These are phyloP conservation scores for Ochetophila trinervis DNA, from an alignment of 306 rosid genomes.

Conservation along the genomic window DNA sequence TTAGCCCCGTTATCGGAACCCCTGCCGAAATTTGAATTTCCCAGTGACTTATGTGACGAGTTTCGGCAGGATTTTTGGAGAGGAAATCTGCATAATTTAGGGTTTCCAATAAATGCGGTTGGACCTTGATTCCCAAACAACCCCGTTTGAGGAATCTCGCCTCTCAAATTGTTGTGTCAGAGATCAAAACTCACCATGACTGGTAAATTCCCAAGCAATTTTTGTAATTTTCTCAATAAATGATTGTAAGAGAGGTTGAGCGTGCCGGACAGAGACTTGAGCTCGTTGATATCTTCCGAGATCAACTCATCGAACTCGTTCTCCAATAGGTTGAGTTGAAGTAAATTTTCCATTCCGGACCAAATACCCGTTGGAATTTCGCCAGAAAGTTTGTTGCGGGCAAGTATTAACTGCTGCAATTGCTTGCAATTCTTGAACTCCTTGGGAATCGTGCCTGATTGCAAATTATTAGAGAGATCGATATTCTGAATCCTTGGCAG, in stretches of 20 bases:
- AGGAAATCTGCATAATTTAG: slow-evolving; percentile 78
- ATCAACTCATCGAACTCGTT: slow-evolving; percentile 61
- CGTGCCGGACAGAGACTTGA: too few species aligned
- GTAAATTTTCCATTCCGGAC: slow-evolving; percentile 45
- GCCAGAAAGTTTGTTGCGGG: slow-evolving; percentile 63
- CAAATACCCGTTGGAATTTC: slow-evolving; percentile 62
- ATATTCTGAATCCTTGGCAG: too few species aligned
- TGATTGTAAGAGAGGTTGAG: too few species aligned
- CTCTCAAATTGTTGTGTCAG: slow-evolving; percentile 65
- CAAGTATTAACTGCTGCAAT: slow-evolving; percentile 65
- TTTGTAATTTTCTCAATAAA: too few species aligned
- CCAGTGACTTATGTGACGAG: too few species aligned
- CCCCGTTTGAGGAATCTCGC: slow-evolving; percentile 92
- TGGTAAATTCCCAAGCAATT: slow-evolving; percentile 67
- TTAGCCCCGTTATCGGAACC: too few species aligned
- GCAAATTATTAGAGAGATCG: slow-evolving; percentile 80
- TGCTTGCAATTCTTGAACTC: slow-evolving; percentile 53
- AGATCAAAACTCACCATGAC: slow-evolving; percentile 79
- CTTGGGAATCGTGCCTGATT: slow-evolving; percentile 52
- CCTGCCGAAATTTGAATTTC: too few species aligned
- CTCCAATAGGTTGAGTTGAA: slow-evolving; percentile 70
- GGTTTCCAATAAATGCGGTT: slow-evolving; percentile 82
- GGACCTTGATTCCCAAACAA: slow-evolving; percentile 91
- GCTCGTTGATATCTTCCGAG: slow-evolving; percentile 55
- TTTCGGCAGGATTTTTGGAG: slow-evolving; percentile 74